Conservation (phyloP, 495 filamentous ascomycete species). For the Letharia columbiana region DNA sequence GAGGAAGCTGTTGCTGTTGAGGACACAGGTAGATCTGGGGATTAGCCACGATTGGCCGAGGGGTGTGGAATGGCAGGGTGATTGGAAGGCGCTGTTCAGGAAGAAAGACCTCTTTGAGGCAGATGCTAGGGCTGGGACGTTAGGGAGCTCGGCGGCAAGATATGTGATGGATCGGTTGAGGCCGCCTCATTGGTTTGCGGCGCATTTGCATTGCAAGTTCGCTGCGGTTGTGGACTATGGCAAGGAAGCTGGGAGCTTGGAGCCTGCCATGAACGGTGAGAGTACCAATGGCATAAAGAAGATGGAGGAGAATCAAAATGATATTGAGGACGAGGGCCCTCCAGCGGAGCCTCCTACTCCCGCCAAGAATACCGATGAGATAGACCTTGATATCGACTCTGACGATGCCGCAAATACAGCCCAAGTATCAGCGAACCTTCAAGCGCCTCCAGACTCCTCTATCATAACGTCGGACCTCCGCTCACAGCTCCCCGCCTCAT, state of each 20-base stretch:
- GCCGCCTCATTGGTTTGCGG: conserved; percentile 87
- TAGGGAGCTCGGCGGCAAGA: conserved; percentile 71
- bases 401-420: conserved; percentile 19
- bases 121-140: conserved; percentile 61
- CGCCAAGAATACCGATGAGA: conserved; percentile 41
- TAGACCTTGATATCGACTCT: conserved; percentile 46
- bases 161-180: conserved; percentile 71
- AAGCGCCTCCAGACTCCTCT: conserved; percentile 7
- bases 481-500: conserved; percentile 57
- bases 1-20: conserved; percentile 77
- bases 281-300: conserved; percentile 13
- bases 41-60: conserved; percentile 94
- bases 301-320: conserved; percentile 30
- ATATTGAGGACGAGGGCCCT: conserved; percentile 22
- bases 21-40: conserved; percentile 77
- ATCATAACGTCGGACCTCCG: conserved; percentile 50
- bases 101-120: conserved; percentile 62
- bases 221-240: conserved; percentile 61
- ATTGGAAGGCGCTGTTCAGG: conserved; percentile 52
- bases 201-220: conserved; percentile 84
- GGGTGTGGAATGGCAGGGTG: conserved; percentile 65
- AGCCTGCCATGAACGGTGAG: not conserved
- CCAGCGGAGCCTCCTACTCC: not conserved
- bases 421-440: not conserved
- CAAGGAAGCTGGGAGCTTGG: conserved; percentile 20